A percentile compares a stretch with the other conserved stretches of the same genome.
Evolutionary conservation across 2,329 filamentous ascomycete genomes (phyloP).

Genomic region (Xylariaceae sp.): DNA sequence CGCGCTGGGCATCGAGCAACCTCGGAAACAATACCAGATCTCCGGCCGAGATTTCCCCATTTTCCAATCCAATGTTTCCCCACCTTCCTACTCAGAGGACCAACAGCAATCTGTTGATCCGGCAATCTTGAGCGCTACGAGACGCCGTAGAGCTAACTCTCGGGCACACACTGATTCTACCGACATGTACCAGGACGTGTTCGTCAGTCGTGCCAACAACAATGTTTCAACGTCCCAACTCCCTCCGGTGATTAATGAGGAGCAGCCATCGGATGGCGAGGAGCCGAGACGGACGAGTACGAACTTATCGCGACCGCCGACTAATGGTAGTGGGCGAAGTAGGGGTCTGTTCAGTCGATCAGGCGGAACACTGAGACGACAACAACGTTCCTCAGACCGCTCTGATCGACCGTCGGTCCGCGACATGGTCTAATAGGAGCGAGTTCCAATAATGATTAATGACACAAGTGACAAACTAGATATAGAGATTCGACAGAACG

Average conservation of each 20-base stretch:
- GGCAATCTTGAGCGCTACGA: conserved; percentile 24
- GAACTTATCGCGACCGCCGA: background rate
- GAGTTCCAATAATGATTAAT: too few species aligned
- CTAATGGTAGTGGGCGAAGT: background rate
- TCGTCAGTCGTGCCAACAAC: conserved; percentile 35
- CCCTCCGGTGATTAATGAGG: conserved; percentile 28
- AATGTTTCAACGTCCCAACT: conserved; percentile 15
- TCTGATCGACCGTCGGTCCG: too few species aligned
- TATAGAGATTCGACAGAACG: too few species aligned
- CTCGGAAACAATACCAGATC: conserved; percentile 69
- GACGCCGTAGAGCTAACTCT: conserved; percentile 26
- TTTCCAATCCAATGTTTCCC: conserved; percentile 43
- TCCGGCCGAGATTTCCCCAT: conserved; percentile 65
- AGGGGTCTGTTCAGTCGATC: background rate
- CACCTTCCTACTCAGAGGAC: conserved; percentile 29
- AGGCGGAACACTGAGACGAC: background rate
- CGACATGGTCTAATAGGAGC: too few species aligned
- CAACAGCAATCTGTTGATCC: conserved; percentile 23
- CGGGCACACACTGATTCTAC: conserved; percentile 18
- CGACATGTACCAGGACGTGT: conserved; percentile 47
- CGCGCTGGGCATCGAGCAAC: conserved; percentile 80
- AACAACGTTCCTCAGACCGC: too few species aligned
- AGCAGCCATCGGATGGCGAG: conserved; percentile 8
- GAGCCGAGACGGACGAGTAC: background rate
- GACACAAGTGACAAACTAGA: too few species aligned